Percentiles rank a stretch among this genome's conserved stretches.
phyloP scores from a whole-genome alignment of 345 rosid genomes.

The Brassica nigra region DNA sequence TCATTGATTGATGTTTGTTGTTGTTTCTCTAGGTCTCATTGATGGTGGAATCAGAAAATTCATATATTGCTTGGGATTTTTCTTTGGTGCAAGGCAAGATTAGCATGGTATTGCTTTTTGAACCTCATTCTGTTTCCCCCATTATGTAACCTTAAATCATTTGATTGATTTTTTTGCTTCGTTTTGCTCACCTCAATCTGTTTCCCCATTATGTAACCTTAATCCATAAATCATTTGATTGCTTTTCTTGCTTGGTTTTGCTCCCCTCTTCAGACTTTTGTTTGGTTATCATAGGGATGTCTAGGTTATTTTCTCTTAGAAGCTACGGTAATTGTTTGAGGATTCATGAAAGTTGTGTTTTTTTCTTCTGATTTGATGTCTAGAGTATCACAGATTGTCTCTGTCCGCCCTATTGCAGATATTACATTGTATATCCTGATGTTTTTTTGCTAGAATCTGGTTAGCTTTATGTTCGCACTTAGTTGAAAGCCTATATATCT shows the following conservation, averaged over 20 bases:
- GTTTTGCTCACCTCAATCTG: slow-evolving; percentile 23
- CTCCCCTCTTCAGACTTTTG: slow-evolving; percentile 4
- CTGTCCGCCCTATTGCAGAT: background rate
- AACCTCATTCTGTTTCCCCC: slow-evolving; percentile 27
- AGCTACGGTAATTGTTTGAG: slow-evolving; percentile 4
- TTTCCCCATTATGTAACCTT: slow-evolving; percentile 3
- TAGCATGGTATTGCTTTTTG: slow-evolving; percentile 58
- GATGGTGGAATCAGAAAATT: slow-evolving; percentile 82
- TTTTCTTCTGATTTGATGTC: background rate
- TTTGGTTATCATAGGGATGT: background rate
- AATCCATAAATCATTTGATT: background rate
- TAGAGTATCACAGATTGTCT: background rate
- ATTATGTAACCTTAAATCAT: background rate
- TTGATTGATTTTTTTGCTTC: slow-evolving; percentile 4
- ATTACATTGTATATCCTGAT: slow-evolving; percentile 1
- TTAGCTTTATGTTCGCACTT: background rate
- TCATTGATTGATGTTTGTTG: slow-evolving; percentile 18
- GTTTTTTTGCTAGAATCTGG: background rate
- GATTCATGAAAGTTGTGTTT: background rate
- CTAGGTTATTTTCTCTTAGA: slow-evolving; percentile 1
- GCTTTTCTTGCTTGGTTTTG: slow-evolving; percentile 12
- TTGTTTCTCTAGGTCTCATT: slow-evolving; percentile 61
- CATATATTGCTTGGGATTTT: slow-evolving; percentile 98
- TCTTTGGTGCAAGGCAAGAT: slow-evolving; percentile 80
- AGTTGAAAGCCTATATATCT: background rate